These are phyloP conservation scores for Neofusicoccum ribis DNA, from an alignment of 2,329 filamentous ascomycete species.

Conservation along the genomic window DNA sequence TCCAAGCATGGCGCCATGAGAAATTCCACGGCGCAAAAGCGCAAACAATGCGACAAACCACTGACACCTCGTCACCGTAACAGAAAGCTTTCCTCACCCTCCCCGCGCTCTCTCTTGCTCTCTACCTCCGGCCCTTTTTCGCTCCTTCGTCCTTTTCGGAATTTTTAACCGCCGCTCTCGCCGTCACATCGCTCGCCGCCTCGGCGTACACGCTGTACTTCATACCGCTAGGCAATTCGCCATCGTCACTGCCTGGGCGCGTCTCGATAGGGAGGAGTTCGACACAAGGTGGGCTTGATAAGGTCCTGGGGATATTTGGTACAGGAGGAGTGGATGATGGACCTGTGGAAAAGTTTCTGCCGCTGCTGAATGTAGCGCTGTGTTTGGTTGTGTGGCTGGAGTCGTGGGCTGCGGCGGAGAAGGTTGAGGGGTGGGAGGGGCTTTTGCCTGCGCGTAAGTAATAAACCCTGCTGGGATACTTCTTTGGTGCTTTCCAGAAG, in stretches of 20 bases:
- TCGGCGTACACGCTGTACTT: constrained; percentile 63
- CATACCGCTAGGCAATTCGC: constrained; percentile 52
- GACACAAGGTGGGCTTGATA: background rate
- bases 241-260: constrained; percentile 26
- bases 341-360: constrained; percentile 61
- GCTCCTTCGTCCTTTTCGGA: constrained; percentile 36
- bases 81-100: constrained; percentile 55
- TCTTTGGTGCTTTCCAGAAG: constrained; percentile 25
- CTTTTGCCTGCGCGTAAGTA: constrained; percentile 36
- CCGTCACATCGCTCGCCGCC: constrained; percentile 62
- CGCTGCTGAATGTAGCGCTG: constrained; percentile 59
- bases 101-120: constrained; percentile 57
- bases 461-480: background rate
- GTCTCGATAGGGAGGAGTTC: constrained; percentile 21
- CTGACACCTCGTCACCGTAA: constrained; percentile 29
- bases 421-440: constrained; percentile 34
- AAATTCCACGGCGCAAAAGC: constrained; percentile 28
- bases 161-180: constrained; percentile 54
- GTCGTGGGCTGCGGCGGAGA: constrained; percentile 27
- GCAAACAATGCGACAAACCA: constrained; percentile 44
- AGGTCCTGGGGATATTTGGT: background rate
- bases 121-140: constrained; percentile 56
- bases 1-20: background rate
- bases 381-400: constrained; percentile 49
- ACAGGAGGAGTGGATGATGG: constrained; percentile 25